Percentiles rank a stretch among this genome's conserved stretches.
These are phyloP conservation scores for Diaporthe longicolla DNA, from an alignment of 2,329 filamentous ascomycete species.

Conservation along the genomic window DNA sequence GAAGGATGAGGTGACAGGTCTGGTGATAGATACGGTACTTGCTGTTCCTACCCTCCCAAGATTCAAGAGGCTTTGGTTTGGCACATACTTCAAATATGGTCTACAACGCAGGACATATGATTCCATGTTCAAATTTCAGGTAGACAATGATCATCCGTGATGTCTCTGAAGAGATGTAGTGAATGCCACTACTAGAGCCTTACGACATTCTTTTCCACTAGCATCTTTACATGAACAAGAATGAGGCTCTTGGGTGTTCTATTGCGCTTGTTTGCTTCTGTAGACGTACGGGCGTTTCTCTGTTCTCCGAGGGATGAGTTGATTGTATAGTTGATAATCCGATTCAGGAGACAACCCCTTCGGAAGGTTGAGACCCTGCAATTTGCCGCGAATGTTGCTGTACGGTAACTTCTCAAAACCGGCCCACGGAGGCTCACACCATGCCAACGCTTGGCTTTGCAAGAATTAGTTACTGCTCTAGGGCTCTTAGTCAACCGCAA, in stretches of 20 bases:
- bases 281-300: background rate
- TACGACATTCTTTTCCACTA: background rate
- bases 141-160: background rate
- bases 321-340: background rate
- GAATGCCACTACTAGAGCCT: background rate
- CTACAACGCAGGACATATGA: too few relatives aligned
- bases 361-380: background rate
- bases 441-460: conserved; percentile 14
- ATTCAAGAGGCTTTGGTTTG: background rate
- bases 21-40: too few relatives aligned
- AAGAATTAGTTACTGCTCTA: too few relatives aligned
- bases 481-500: background rate
- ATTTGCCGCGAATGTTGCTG: background rate
- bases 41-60: background rate
- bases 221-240: too few relatives aligned
- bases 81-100: background rate
- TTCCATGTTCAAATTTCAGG: background rate
- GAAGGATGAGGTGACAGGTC: background rate
- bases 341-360: background rate
- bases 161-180: too few relatives aligned
- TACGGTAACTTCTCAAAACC: background rate
- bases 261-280: too few relatives aligned
- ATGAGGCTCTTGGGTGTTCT: too few relatives aligned
- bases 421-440: background rate
- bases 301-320: background rate